Evolutionary conservation across 2,329 filamentous ascomycete species (phyloP), one percentile per base, ranked within the genome.

Genomic region (Aspergillus sp.): DNA sequence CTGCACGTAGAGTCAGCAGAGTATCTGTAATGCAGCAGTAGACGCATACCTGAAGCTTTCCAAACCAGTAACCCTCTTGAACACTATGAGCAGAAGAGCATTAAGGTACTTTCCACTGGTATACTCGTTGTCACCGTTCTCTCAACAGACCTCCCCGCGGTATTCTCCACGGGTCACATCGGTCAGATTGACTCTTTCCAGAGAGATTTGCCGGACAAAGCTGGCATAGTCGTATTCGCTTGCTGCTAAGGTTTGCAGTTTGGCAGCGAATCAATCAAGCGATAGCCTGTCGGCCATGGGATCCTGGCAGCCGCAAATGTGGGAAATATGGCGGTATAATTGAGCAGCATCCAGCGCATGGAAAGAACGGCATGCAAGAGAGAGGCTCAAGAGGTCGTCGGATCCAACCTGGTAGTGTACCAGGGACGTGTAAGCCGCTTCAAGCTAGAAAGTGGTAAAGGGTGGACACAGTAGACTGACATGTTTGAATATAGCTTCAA

Each of bases 101-200:
- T 75, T 80, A 51, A 80, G 64, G 35, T 80, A 77, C 56, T 76
- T 79, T 32, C 75, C 75, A 45, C 71, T 75, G 49, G 69, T 75
- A 19, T 65, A 54, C 13, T 13, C 17, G 4, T 8, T 5, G 34
- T 58, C 69, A 45, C 74, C 14, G 68, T 63, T 12, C 57, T 49
- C 42, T 76, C 71, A n/a, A 66, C 71, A 49, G 71, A 71, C 32
- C 60, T 51, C 6, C 71, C 72, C 7, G 64, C 60, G 39, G n/a
- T n/a, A n/a, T n/a, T n/a, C n/a, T n/a, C n/a, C n/a, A n/a, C n/a
- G n/a, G n/a, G n/a, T n/a, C n/a, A n/a, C n/a, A n/a, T n/a, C n/a
- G n/a, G n/a, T n/a, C n/a, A n/a, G n/a, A n/a, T 63, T 69, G 15
- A 71, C 54, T 1, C 72, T 74, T 40, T 78, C 74, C 38, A 80